Base-by-base conservation (phyloP, 441 rosid genomes). In the Bruguiera hainesii region DNA sequence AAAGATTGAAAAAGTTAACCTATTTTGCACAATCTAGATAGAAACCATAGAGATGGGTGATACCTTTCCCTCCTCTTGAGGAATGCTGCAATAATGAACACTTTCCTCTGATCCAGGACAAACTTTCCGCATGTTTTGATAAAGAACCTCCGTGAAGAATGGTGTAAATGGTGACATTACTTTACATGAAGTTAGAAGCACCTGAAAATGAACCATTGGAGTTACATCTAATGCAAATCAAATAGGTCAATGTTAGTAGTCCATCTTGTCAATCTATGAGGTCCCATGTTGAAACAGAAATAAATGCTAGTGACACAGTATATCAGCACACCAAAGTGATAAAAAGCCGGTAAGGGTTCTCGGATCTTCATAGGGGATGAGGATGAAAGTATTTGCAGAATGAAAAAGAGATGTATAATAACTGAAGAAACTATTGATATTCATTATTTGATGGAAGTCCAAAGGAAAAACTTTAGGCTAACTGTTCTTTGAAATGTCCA, bases 161-260 rank as follows among this genome's bases (percentile, higher is more conserved):
- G 99, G 98, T 30, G 99, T 96, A 77, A 96, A 89, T 65, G 98
- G 92, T 58, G 98, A 84, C 98, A 93, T 96, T 76, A 90, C 99
- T 82, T 90, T 89, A 75, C 97, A 93, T 31, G 98, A 86, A 68
- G 96, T 93, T 49, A 91, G 77, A 79, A 96, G 95, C 71, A 93
- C 98, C 99, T 96, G 80, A 75, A 73, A 78, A 58, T 58, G 61
- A 72, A 78, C 15, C 62, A 35, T 19, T 39, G 25, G 61, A 66
- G 33, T 30, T 21, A 65, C 48, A 56, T 64, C 21, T 23, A 62
- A 69, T 18, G 42, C 21, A 64, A n/a, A 63, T 60, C 57, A 46
- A 51, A 56, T 63, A 18, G 33, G 26, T 65, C 28, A 50, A 25
- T 2, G 7, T 51, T 39, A 19, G 6, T 31, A 16, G 29, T 48